Conservation (phyloP, 202 grass and related monocot genomes). For the Zizania palustris region DNA sequence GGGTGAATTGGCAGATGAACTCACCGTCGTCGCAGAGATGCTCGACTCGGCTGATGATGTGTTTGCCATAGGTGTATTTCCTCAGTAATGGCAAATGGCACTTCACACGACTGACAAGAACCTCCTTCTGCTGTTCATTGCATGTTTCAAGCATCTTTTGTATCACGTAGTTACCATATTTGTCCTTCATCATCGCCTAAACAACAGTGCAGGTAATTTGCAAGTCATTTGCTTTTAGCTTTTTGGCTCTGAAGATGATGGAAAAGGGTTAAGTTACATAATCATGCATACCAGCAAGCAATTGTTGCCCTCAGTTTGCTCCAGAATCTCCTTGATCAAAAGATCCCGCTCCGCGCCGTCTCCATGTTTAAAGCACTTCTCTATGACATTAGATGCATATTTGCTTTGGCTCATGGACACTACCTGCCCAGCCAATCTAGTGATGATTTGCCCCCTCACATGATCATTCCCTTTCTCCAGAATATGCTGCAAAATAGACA, state of each 20-base stretch:
- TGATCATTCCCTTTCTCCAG: constrained; percentile 69
- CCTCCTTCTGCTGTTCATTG: constrained; percentile 49
- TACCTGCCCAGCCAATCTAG: constrained; percentile 70
- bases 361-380: constrained; percentile 87
- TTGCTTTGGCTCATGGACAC: constrained; percentile 95
- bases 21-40: constrained; percentile 66
- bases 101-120: constrained; percentile 60
- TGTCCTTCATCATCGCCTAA: constrained; percentile 87
- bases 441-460: constrained; percentile 84
- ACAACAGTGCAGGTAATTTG: not conserved
- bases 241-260: not conserved
- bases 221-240: not conserved
- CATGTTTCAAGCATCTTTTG: constrained; percentile 80
- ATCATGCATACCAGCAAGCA: constrained; percentile 64
- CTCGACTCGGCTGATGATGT: constrained; percentile 65
- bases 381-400: constrained; percentile 92
- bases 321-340: constrained; percentile 71
- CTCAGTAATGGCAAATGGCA: constrained; percentile 53
- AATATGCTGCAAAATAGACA: constrained; percentile 69
- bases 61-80: constrained; percentile 82
- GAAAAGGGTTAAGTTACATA: not conserved
- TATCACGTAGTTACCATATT: constrained; percentile 77
- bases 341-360: constrained; percentile 56
- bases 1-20: constrained; percentile 3
- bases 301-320: constrained; percentile 83